These are phyloP conservation scores for Didymella keratinophila DNA, from an alignment of 2,329 filamentous ascomycete species.

Conservation along the genomic window DNA sequence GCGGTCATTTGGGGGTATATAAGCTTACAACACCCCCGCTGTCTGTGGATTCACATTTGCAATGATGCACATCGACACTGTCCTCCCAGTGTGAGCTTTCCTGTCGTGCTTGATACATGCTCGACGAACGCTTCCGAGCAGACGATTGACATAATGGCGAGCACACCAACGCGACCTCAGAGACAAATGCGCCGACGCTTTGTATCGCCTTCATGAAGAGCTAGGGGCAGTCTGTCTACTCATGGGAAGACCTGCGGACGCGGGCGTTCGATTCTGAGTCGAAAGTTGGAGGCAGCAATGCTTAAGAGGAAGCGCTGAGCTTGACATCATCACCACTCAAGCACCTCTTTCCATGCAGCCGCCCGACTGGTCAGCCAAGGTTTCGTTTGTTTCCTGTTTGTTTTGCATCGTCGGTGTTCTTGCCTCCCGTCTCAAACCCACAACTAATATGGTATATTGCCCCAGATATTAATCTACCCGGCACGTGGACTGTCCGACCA, in stretches of 20 bases:
- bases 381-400: conserved; percentile 12
- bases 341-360: background rate
- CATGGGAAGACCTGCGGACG: too few relatives aligned
- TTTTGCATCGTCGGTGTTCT: conserved; percentile 16
- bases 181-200: background rate
- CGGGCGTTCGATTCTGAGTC: background rate
- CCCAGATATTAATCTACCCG: conserved; percentile 46
- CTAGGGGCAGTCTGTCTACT: background rate
- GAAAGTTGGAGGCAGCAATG: background rate
- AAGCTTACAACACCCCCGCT: background rate
- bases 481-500: conserved; percentile 28
- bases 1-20: background rate
- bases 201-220: too few relatives aligned
- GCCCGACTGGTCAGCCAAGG: background rate
- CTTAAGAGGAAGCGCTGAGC: background rate
- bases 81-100: background rate
- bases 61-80: background rate
- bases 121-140: background rate
- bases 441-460: conserved; percentile 39
- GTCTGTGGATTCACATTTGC: background rate
- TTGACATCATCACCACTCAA: background rate
- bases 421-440: conserved; percentile 25
- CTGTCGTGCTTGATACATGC: background rate
- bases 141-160: background rate
- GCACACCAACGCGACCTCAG: background rate